Evolutionary conservation across 345 rosid genomes (phyloP), one percentile per base, ranked within the genome.

Genomic region (Heritiera littoralis): DNA sequence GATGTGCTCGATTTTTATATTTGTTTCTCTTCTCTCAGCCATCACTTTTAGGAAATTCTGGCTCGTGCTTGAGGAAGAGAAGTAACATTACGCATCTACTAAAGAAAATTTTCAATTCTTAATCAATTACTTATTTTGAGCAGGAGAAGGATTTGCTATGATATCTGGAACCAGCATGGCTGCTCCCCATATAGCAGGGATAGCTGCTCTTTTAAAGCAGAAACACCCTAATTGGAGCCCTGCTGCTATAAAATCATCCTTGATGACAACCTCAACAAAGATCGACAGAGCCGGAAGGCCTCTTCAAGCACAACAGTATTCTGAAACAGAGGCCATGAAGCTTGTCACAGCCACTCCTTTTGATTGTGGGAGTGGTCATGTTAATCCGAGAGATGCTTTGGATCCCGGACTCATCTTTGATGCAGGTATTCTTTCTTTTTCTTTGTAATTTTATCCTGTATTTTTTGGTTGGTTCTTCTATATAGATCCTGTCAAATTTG

Each of bases 81-180:
- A 32, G 56, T 43, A 23, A 40, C 46, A 69, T 75, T 46, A 48
- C 77, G 54, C 18, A 45, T 68, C 72, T 10, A 20, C 4, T 68
- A 13, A 20, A 14, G 40, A 46, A 69, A 38, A 48, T 48, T 8
- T 69, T 69, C 15, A 7, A 14, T 48, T 14, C 40, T 20, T 28
- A 70, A 28, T 51, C 63, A 8, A 40, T 41, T 45, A 13, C 13
- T 61, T 74, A 17, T 35, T 78, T 45, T 45, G 89, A 81, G 83
- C 94, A 95, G 99, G 99, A 74, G 99, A 96, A 89, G 94, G 84
- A 81, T 96, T 96, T 87, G 99, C 99, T 58, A 80, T 96, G 86
- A 90, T 93, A 52, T 96, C 99, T 30, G 99, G 99, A 72, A 96
- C 99, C 67, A 96, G 99, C 86, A 96, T 96, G 99, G 98, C 99